These are phyloP conservation scores for Berberis vulgaris DNA, from an alignment of 164 flowering plant species.

Conservation along the genomic window DNA sequence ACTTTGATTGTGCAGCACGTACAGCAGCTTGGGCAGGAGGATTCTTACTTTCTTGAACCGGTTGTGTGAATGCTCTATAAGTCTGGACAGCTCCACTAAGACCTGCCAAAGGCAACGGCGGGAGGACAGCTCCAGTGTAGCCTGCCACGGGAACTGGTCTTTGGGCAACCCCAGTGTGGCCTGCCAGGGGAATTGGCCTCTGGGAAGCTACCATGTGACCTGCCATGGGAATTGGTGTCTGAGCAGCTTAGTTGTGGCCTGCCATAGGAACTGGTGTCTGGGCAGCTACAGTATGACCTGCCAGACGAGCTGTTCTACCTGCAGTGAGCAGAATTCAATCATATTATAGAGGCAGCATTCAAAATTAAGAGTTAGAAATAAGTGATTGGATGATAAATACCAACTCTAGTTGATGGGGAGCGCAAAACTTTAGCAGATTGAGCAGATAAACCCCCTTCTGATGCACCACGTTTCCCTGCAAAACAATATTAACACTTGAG, in stretches of 20 bases:
- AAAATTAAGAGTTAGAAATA: too few species aligned
- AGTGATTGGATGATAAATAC: not conserved
- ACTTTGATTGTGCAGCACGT: not conserved
- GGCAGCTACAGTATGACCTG: too few species aligned
- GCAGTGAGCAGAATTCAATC: not conserved
- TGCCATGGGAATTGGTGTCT: too few species aligned
- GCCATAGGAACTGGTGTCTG: conserved; percentile 2
- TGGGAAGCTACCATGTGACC: too few species aligned
- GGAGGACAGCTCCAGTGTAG: too few species aligned
- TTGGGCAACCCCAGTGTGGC: too few species aligned
- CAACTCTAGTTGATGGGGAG: not conserved
- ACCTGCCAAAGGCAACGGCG: too few species aligned
- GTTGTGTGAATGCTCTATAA: not conserved
- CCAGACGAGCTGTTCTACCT: too few species aligned
- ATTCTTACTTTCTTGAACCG: not conserved
- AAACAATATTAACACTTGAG: too few species aligned
- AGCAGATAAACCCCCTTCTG: not conserved
- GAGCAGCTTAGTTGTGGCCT: not conserved
- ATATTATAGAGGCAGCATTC: not conserved
- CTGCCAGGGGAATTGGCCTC: too few species aligned
- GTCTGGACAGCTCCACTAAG: not conserved
- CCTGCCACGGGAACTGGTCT: conserved; percentile 3
- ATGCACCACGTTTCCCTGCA: not conserved
- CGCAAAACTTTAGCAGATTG: not conserved
- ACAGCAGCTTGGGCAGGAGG: not conserved